phyloP scores from a whole-genome alignment of 202 grass and related monocot species.

The Panicum hallii region DNA sequence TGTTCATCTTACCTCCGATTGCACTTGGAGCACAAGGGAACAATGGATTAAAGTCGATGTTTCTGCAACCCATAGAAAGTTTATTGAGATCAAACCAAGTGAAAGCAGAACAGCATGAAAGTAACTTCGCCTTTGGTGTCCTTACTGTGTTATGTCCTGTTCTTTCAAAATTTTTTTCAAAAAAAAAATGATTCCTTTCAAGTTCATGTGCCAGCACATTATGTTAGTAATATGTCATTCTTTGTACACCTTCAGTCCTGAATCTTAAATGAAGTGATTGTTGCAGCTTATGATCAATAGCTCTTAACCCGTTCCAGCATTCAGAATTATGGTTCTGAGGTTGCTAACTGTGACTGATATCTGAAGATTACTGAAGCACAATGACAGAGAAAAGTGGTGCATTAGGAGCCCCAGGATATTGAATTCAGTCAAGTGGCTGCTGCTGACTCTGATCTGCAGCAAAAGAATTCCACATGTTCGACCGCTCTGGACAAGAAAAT shows the following conservation, averaged over 20 bases:
- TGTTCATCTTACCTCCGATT: slow-evolving; percentile 39
- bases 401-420: slow-evolving; percentile 36
- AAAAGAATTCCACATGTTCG: slow-evolving; percentile 54
- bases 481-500: slow-evolving; percentile 47
- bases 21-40: slow-evolving; percentile 37
- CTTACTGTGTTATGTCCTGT: not conserved
- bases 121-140: slow-evolving; percentile 1
- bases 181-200: not conserved
- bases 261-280: slow-evolving; percentile 15
- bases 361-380: slow-evolving; percentile 15
- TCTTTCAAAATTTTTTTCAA: not conserved
- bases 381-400: not conserved
- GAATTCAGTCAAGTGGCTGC: slow-evolving; percentile 49
- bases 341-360: slow-evolving; percentile 11
- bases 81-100: not conserved
- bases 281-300: not conserved
- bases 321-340: slow-evolving; percentile 1
- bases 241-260: not conserved
- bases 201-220: not conserved
- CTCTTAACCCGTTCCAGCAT: slow-evolving; percentile 29
- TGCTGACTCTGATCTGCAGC: slow-evolving; percentile 38
- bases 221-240: slow-evolving; percentile 19
- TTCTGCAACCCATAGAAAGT: slow-evolving; percentile 14
- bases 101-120: slow-evolving; percentile 29
- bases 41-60: not conserved